Base-by-base conservation (phyloP, 495 filamentous ascomycete genomes). In the Neurospora intermedia region DNA sequence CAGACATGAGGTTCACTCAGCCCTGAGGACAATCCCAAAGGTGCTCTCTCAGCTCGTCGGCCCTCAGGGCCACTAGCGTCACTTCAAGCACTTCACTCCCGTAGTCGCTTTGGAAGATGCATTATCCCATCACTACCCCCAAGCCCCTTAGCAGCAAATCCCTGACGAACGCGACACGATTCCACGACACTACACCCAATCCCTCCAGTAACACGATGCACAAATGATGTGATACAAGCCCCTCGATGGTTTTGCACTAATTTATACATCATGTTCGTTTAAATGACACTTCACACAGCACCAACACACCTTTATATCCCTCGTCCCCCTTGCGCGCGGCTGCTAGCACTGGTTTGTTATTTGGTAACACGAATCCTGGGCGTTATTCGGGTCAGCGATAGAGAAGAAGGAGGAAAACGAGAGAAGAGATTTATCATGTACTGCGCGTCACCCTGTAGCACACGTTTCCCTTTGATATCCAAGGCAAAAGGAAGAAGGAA, bases 1-100 rank as follows among this genome's bases (percentile, higher is more conserved):
- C 82, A 84, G 74, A 83, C 83, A 46, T 85, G 54, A 66, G 54
- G 54, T 66, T 66, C 83, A 86, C 69, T 41, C 27, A 45, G 46
- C 43, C 38, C 43, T 59, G 39, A 43, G 66, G 31, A 43, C 48
- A 74, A 73, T 38, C 41, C 71, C 71, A 74, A 46, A 73, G 72
- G 69, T 66, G 70, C 69, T 71, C 69, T 73, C 54, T 73, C 59
- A 72, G 40, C 40, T 72, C 69, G 43, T 69, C 48, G 43, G 43
- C 54, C 46, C 72, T 69, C 43, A 69, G 45, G 41, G 69, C 72
- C 69, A 73, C 72, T 75, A 46, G 69, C 70, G 69, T 71, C 71
- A 59, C 72, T 71, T 70, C 69, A 62, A 71, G 23, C 40, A 71
- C 69, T 69, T 41, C 66, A 39, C 66, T 43, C 69, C 69, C 27